A percentile compares a stretch with the other conserved stretches of the same genome.
Conservation (phyloP, 23 red algal species). For the Agarophyton chilense region DNA sequence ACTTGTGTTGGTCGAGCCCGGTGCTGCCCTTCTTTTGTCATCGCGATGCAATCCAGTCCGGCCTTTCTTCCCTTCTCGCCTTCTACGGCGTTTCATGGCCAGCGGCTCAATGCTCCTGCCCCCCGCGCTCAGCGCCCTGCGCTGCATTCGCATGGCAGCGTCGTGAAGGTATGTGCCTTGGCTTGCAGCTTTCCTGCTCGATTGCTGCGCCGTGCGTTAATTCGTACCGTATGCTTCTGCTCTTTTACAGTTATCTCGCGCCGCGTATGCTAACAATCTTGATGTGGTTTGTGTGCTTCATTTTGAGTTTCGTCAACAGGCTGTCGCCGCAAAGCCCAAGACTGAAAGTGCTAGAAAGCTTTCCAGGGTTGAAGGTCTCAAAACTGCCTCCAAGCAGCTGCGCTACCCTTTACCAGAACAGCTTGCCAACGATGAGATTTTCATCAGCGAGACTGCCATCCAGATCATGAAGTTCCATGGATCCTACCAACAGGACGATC, state of each 20-base stretch:
- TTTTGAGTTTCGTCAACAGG: not conserved
- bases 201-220: not conserved
- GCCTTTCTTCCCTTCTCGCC: conserved; percentile 20
- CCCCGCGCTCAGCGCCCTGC: not conserved
- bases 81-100: conserved; percentile 15
- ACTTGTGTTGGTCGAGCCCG: not conserved
- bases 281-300: too few species aligned
- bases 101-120: not conserved
- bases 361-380: conserved; percentile 84
- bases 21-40: too few species aligned
- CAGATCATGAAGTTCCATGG: conserved; percentile 99
- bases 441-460: conserved; percentile 77
- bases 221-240: not conserved
- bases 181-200: not conserved
- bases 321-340: conserved; percentile 48
- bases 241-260: too few species aligned
- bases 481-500: conserved; percentile 97
- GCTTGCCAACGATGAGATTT: conserved; percentile 75
- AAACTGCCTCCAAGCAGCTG: conserved; percentile 79
- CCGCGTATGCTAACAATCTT: too few species aligned
- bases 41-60: not conserved
- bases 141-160: not conserved
- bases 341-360: conserved; percentile 76
- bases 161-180: not conserved
- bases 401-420: conserved; percentile 87